Percentiles rank a stretch among this genome's conserved stretches.
Evolutionary conservation across 345 rosid species (phyloP).

Genomic region (Viola odorata): DNA sequence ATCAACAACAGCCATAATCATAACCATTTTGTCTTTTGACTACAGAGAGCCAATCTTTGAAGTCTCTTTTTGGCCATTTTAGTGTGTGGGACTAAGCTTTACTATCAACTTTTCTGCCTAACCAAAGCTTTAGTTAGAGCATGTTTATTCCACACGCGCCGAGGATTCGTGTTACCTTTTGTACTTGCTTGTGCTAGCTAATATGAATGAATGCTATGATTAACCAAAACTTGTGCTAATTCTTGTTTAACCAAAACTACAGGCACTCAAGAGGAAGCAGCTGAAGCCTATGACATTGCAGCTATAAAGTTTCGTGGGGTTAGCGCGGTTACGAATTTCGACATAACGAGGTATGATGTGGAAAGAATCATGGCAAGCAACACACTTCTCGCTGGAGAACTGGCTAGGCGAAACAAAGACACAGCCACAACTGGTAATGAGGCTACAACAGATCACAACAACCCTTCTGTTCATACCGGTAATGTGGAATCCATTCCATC

Average conservation of each 20-base stretch:
- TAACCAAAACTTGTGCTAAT: not conserved
- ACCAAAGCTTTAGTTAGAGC: not conserved
- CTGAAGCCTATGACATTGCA: constrained; percentile 90
- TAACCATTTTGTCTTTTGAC: too few species aligned
- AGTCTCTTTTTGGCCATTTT: too few species aligned
- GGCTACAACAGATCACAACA: constrained; percentile 8
- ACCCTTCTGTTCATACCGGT: constrained; percentile 17
- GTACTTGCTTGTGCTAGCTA: not conserved
- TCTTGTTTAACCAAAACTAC: constrained; percentile 3
- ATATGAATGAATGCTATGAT: not conserved
- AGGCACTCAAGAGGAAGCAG: constrained; percentile 99
- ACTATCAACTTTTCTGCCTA: too few species aligned
- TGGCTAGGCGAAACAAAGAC: constrained; percentile 62
- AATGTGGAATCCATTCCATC: constrained; percentile 17
- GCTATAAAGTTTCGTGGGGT: constrained; percentile 91
- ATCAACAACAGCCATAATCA: too few species aligned
- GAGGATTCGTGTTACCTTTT: not conserved
- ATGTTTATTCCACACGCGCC: not conserved
- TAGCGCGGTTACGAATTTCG: constrained; percentile 90
- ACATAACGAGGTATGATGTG: constrained; percentile 71
- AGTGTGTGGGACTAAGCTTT: too few species aligned
- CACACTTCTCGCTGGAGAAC: constrained; percentile 73
- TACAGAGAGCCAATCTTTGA: too few species aligned
- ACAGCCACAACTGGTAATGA: constrained; percentile 14
- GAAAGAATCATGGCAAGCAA: constrained; percentile 78